phyloP scores from a whole-genome alignment of 1,284 basidiomycete species.

The Waitea zeae region DNA sequence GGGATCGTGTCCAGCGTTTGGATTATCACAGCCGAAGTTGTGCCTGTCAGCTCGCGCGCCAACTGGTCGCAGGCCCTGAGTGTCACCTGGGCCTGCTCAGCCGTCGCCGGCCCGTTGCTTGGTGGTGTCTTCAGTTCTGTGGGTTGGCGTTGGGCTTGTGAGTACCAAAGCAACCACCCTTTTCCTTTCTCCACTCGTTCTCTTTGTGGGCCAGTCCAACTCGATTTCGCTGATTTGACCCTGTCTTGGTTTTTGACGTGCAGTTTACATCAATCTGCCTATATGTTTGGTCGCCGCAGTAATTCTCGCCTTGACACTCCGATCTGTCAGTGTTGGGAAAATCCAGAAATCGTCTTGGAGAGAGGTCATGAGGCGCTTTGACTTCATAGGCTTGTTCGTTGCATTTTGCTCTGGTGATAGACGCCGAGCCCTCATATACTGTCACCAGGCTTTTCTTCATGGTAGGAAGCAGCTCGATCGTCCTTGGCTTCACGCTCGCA shows the following conservation, averaged over 20 bases:
- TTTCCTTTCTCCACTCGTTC: slow-evolving; percentile 1
- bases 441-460: slow-evolving; percentile 51
- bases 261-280: slow-evolving; percentile 71
- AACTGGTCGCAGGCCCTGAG: slow-evolving; percentile 73
- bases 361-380: slow-evolving; percentile 35
- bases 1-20: slow-evolving; percentile 70
- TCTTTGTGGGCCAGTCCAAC: slow-evolving; percentile 6
- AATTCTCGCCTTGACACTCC: slow-evolving; percentile 41
- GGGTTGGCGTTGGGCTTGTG: slow-evolving; percentile 74
- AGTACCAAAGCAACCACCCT: slow-evolving; percentile 16
- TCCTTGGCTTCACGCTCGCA: slow-evolving; percentile 64
- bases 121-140: slow-evolving; percentile 64
- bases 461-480: slow-evolving; percentile 50
- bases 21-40: slow-evolving; percentile 68
- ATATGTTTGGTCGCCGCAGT: slow-evolving; percentile 40
- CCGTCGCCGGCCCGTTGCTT: slow-evolving; percentile 59
- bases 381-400: slow-evolving; percentile 51
- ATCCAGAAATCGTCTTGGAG: slow-evolving; percentile 34
- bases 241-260: too few species aligned
- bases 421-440: slow-evolving; percentile 3
- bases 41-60: slow-evolving; percentile 44
- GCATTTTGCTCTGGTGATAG: too few species aligned
- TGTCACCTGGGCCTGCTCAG: slow-evolving; percentile 69
- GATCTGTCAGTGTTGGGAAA: slow-evolving; percentile 27
- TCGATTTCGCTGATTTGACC: slow-evolving; percentile 4